Conservation (phyloP, 2,329 filamentous ascomycete genomes). For the Nigrospora osmanthi region DNA sequence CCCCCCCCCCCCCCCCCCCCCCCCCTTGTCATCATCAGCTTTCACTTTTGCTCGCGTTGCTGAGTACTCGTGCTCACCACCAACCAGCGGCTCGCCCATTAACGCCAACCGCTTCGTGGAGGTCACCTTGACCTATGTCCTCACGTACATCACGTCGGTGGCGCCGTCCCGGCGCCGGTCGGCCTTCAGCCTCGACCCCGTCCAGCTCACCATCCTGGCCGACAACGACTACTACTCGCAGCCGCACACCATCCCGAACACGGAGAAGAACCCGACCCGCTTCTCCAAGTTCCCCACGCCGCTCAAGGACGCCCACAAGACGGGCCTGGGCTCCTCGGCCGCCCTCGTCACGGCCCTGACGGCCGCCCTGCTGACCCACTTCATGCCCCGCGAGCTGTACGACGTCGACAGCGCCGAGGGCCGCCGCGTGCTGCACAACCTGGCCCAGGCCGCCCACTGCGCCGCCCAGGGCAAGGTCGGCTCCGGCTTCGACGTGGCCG, state of each 20-base stretch:
- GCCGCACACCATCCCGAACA: slow-evolving; percentile 28
- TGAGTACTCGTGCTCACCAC: background rate
- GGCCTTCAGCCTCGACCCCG: slow-evolving; percentile 50
- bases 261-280: slow-evolving; percentile 28
- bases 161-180: slow-evolving; percentile 22
- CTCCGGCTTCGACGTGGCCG: slow-evolving; percentile 90
- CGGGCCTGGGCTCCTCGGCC: slow-evolving; percentile 88
- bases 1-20: no score
- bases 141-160: slow-evolving; percentile 65
- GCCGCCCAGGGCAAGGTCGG: slow-evolving; percentile 95
- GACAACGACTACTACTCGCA: slow-evolving; percentile 97
- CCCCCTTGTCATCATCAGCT: background rate
- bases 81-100: slow-evolving; percentile 33
- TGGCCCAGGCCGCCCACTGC: slow-evolving; percentile 89
- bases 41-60: background rate
- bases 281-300: slow-evolving; percentile 75
- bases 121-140: slow-evolving; percentile 77
- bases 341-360: slow-evolving; percentile 87
- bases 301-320: slow-evolving; percentile 80
- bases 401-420: slow-evolving; percentile 47
- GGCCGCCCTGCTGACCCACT: slow-evolving; percentile 68
- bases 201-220: slow-evolving; percentile 79
- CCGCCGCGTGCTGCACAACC: slow-evolving; percentile 70
- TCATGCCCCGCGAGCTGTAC: slow-evolving; percentile 52
- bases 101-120: slow-evolving; percentile 79